Base-by-base conservation (phyloP, 2,329 filamentous ascomycete genomes). In the Pyrenochaeta sp. region DNA sequence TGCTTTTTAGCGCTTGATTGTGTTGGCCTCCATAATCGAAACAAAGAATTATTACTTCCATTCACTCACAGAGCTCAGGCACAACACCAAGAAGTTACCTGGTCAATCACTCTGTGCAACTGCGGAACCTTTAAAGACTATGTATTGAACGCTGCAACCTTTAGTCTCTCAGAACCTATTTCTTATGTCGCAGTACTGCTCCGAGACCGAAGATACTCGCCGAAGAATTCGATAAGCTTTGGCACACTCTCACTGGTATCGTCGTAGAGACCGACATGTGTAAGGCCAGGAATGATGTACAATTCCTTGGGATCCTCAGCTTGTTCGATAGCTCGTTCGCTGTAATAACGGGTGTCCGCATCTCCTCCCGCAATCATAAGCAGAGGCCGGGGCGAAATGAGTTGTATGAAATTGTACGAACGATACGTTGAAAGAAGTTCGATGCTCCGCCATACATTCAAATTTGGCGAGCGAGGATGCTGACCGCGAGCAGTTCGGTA, bases 221-320 rank as follows among this genome's bases (percentile, higher is more conserved):
- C 4, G 14, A 27, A 27, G 26, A 39, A 39, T 21, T 31, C 45
- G 18, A 36, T 26, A 10, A 40, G 20, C 40, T 28, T 48, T 14
- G 45, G 35, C 13, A 30, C 40, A 13, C 18, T 37, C 10, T 35
- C 27, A 14, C 17, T 11, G 9, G 39, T 19, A 23, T 64, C 29
- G 38, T 65, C 62, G 41, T 67, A 65, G 10, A 65, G 43, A 37
- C 49, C 57, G 7, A 58, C 30, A 48, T 67, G 62, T 6, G 42
- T 61, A 49, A 42, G 37, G 3, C 54, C 55, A 10, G 51, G 22
- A 13, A 65, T 41, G 7, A 60, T 15, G 27, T 41, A 57, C 11
- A 66, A 35, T 34, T 66, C 62, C 41, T 66, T 66, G 3, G 62
- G 61, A 41, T 63, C 61, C 21, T 48, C 47, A 3, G 63, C 62